Conservation (phyloP, 2,329 filamentous ascomycete species). For the Gremmenia infestans region DNA sequence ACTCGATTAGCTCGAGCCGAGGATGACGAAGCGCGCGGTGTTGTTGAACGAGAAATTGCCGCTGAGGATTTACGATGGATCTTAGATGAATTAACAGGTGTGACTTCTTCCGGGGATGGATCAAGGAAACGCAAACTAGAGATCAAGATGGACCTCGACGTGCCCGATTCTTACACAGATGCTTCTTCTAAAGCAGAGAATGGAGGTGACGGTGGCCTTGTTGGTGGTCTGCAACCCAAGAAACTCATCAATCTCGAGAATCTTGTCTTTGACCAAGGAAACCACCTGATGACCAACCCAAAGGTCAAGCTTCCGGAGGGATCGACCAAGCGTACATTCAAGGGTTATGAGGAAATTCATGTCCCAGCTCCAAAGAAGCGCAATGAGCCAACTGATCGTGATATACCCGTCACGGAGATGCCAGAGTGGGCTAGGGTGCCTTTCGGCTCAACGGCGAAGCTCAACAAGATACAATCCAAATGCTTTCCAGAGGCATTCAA, state of each 20-base stretch:
- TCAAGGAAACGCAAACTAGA: constrained; percentile 65
- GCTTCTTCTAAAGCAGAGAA: constrained; percentile 46
- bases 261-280: constrained; percentile 93
- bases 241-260: constrained; percentile 93
- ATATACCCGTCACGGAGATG: constrained; percentile 80
- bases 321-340: constrained; percentile 91
- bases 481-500: constrained; percentile 89
- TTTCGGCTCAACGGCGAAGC: constrained; percentile 78
- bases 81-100: constrained; percentile 79
- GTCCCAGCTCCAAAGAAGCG: constrained; percentile 89
- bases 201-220: constrained; percentile 59
- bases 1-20: constrained; percentile 81
- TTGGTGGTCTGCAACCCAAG: constrained; percentile 80
- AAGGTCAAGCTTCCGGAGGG: constrained; percentile 91
- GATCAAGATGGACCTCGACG: constrained; percentile 93
- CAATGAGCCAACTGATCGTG: constrained; percentile 70
- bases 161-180: constrained; percentile 55
- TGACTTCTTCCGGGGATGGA: constrained; percentile 52
- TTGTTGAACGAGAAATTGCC: constrained; percentile 85
- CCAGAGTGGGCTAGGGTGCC: constrained; percentile 87
- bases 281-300: constrained; percentile 98
- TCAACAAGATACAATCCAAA: constrained; percentile 94
- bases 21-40: constrained; percentile 67
- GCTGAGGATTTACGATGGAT: constrained; percentile 83
- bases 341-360: constrained; percentile 98